Evolutionary conservation across 495 filamentous ascomycete genomes (phyloP), one percentile per base, ranked within the genome.

Genomic region (Oleoguttula mirabilis): DNA sequence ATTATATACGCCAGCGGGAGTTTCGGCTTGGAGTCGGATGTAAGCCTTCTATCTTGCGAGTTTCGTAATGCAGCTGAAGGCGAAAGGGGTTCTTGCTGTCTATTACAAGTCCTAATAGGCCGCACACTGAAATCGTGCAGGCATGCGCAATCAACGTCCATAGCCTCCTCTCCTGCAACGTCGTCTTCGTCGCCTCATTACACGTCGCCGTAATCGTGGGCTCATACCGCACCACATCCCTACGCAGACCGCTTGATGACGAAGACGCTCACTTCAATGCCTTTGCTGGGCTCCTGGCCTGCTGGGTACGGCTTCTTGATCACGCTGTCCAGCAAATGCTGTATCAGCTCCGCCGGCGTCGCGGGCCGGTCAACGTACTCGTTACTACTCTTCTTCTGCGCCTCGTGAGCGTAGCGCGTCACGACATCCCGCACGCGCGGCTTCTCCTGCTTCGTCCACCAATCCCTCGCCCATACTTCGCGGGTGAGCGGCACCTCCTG

Each of bases 401-500:
- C 64, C 24, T 70, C 72, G 37, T 71, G 64, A 55, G 72, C 76
- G 47, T 79, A 77, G 25, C 67, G 58, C 11, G 66, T 68, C 24
- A 83, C 70, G 0, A 73, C 62, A 21, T 72, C 69, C 41, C 76
- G 69, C 45, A 84, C 72, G 19, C 80, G 69, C n/a, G 67, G 58
- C 43, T 73, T 73, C 52, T 84, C 80, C 50, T 84, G 80, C 45
- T 80, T 73, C 23, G 74, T 71, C 65, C 71, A 84, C 80, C 80
- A 84, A 35, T 82, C 73, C 14, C 61, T 62, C 3, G 61, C 55
- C 80, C 80, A 84, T 5, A 70, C 65, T 6, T 66, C 60, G 19
- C 77, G 69, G 36, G 74, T 70, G 4, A 80, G 61, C 6, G 58
- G 55, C 23, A 73, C 71, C 32, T 64, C 65, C 30, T 72, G 64